Evolutionary conservation across 2,329 filamentous ascomycete species (phyloP), one percentile per base, ranked within the genome.

Genomic region (Claviceps maximensis): DNA sequence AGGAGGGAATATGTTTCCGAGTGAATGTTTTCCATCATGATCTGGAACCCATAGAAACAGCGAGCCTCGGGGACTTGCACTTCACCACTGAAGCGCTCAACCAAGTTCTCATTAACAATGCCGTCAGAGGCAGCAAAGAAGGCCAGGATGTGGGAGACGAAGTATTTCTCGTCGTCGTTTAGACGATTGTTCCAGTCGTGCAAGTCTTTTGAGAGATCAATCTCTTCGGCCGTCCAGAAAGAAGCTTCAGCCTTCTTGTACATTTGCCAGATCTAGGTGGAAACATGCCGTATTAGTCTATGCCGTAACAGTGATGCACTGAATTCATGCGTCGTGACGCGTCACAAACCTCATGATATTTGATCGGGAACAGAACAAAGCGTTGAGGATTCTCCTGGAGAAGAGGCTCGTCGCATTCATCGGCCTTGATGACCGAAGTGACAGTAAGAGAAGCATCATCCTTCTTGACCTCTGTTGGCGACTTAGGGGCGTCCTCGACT

Each of bases 11-110:
- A 98, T 52, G 93, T 98, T 77, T 98, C 93, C 17, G 93, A 96
- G 80, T 98, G 93, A 65, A 98, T 95, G 76, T 98, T 98, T 80
- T 98, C 93, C 88, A 98, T 97, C 93, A 98, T 98, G 77, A 97
- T 97, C 77, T 98, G 93, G 82, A 98, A 98, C 59, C 93, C 93
- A 72, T 98, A 98, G 80, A 98, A 98, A 83, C 93, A 98, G 65
- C 93, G 89, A 59, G 93, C 93, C 75, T 98, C 93, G 12, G 93
- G 91, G 55, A 97, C 84, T 75, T 98, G 93, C 31, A 98, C 91
- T 74, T 98, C 93, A 59, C 82, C 84, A 65, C 88, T 95, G 83
- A 98, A 98, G 58, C 93, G 88, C 81, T 97, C 90, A 56, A 98
- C 84, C 25, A 98, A 79, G 78, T 98, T 98, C 81, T 98, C 93